A percentile compares a stretch with the other conserved stretches of the same genome.
These are phyloP conservation scores for Coemansia reversa DNA, from an alignment of 192 early-diverging fungal species.

Conservation along the genomic window DNA sequence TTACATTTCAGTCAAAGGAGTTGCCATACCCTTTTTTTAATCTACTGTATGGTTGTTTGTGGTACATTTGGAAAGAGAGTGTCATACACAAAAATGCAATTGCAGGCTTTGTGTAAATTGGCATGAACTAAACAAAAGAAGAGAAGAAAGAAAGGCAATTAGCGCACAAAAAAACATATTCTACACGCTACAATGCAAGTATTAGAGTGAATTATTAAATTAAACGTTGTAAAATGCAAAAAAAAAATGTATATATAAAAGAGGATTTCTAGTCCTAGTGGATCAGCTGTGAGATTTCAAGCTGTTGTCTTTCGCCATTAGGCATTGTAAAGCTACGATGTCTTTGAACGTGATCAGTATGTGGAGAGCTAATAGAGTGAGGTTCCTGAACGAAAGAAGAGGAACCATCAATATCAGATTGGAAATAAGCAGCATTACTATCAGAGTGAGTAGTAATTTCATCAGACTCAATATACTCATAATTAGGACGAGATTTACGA, in stretches of 20 bases:
- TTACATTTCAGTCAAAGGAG: too few relatives aligned
- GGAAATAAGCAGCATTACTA: background rate
- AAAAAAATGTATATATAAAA: slow-evolving; percentile 2
- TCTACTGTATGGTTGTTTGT: too few relatives aligned
- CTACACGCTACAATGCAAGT: too few relatives aligned
- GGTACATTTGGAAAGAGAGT: too few relatives aligned
- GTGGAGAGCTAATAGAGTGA: background rate
- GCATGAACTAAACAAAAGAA: too few relatives aligned
- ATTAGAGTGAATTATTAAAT: background rate
- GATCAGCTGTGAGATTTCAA: slow-evolving; percentile 24
- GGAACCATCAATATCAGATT: background rate
- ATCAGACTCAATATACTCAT: slow-evolving; percentile 10
- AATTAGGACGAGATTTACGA: slow-evolving; percentile 5
- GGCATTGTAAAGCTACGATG: slow-evolving; percentile 34
- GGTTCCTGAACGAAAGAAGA: background rate
- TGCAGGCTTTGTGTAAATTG: too few relatives aligned
- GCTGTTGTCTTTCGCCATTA: slow-evolving; percentile 13
- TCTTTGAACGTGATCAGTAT: background rate
- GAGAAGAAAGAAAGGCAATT: too few relatives aligned
- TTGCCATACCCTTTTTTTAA: too few relatives aligned
- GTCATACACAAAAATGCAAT: too few relatives aligned
- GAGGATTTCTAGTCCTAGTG: slow-evolving; percentile 18
- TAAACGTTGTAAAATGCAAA: background rate
- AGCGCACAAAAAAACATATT: too few relatives aligned
- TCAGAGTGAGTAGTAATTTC: slow-evolving; percentile 5